These are phyloP conservation scores for Penicillium manginii DNA, from an alignment of 495 filamentous ascomycete genomes.

Conservation along the genomic window DNA sequence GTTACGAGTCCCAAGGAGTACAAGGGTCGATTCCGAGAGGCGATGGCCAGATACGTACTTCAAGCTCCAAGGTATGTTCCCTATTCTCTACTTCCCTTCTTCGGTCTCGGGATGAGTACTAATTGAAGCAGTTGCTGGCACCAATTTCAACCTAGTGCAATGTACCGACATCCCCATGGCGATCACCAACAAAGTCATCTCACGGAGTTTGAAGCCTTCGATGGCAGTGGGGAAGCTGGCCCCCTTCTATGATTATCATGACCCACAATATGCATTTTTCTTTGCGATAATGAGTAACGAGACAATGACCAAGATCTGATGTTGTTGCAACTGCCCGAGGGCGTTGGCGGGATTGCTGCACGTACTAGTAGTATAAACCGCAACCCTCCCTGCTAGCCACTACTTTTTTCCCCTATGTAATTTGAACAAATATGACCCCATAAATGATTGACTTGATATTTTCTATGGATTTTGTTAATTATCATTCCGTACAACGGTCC, in stretches of 20 bases:
- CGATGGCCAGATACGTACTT: conserved; percentile 91
- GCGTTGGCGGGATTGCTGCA: neutral
- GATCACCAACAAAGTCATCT: conserved; percentile 35
- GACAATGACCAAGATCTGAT: conserved; percentile 13
- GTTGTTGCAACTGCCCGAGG: conserved; percentile 2
- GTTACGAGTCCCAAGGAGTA: conserved; percentile 98
- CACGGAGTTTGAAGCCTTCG: conserved; percentile 31
- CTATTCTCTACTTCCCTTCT: neutral
- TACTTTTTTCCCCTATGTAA: neutral
- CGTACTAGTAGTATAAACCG: neutral
- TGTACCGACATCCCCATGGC: conserved; percentile 44
- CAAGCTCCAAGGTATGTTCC: conserved; percentile 64
- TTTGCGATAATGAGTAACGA: conserved; percentile 23
- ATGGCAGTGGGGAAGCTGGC: conserved; percentile 17
- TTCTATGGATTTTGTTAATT: no score
- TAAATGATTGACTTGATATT: no score
- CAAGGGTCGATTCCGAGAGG: conserved; percentile 91
- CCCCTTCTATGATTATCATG: conserved; percentile 9
- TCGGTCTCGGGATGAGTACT: conserved; percentile 7
- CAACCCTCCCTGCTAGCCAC: neutral
- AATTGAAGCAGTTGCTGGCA: conserved; percentile 65
- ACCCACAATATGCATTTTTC: neutral
- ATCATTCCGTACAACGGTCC: no score
- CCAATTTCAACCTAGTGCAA: conserved; percentile 62
- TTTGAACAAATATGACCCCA: neutral